Base-by-base conservation (phyloP, 2,329 filamentous ascomycete species). In the Periconia sp. region DNA sequence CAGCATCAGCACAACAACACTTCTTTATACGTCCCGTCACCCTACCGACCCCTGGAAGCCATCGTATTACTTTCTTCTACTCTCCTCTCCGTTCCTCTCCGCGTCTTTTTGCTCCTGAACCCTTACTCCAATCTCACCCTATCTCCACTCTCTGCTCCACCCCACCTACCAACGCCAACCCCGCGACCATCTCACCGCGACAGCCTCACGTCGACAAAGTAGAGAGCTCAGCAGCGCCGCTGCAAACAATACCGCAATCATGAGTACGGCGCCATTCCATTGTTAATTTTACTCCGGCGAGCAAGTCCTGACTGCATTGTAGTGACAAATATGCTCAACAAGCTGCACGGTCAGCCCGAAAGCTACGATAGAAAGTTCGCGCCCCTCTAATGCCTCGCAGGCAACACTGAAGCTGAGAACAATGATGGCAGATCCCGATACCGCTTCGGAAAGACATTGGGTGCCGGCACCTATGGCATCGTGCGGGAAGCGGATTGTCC, bases 311-410 rank as follows among this genome's bases (percentile, higher is more conserved):
- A 56, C 54, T 51, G 42, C 46, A 45, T 54, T 15, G 43, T 66
- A 96, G 92, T 96, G 79, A 81, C 88, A 65, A 89, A 84, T 72
- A 96, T 97, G 91, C 83, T 97, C 69, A 96, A 93, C 80, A 92
- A 93, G 84, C 89, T 97, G 70, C 91, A 95, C 70, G 92, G 92
- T 76, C 93, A 97, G 80, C 93, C 93, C 64, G 92, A 96, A 66
- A 97, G 91, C 80, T 99, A 99, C 81, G 94, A 97, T 74, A 96
- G 96, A 79, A 99, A 99, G 91, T 95, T 79, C 70, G 80, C 70
- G 53, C 62, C 62, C 58, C 58, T 55, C 55, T 62, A 58, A 51
- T 63, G 54, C 61, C 49, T 50, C 52, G 27, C 52, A 62, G 60
- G 54, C 56, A 52, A 55, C 50, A 37, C 51, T 41, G 40, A 58